Base-by-base conservation (phyloP, 345 rosid species). In the Lepidium africanum region DNA sequence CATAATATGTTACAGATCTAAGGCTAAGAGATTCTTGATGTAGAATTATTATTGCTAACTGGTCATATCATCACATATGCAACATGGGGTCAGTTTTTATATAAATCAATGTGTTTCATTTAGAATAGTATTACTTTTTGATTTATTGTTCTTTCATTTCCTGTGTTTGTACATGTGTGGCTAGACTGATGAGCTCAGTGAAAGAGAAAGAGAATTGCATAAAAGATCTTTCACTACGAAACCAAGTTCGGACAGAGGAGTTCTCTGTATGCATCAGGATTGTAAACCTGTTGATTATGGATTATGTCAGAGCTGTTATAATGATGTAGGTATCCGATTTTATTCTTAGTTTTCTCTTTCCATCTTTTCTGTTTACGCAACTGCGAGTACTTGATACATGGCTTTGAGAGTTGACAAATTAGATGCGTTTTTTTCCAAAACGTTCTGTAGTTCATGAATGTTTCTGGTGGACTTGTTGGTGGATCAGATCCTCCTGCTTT, bases 401-500 rank as follows among this genome's bases (percentile, higher is more conserved):
- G 40, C 62, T 69, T 43, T 61, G 46, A 30, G 13, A 55, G 62
- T 62, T 32, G 52, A 52, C 42, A 65, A 16, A 30, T 35, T 32
- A 41, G 65, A 49, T 67, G 38, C 30, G 12, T 67, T 41, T 30
- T 2, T 65, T 43, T 52, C 9, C 5, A 25, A 27, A 5, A 35
- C 40, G 59, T 72, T 42, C 30, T 67, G 74, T 83, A 90, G 95
- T 83, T 87, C 74, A 78, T 83, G 33, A 76, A 21, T 40, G 72
- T 87, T 63, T 84, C 86, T 3, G 89, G 85, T 75, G 96, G 98
- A 59, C 83, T 90, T 69, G 87, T 79, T 49, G 96, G 96, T 55
- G 98, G 96, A 57, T 80, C 81, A 53, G 87, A 90, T 81, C 93
- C 96, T 81, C 96, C 96, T 53, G 91, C 96, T 66, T 92, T 86